A percentile compares a stretch with the other conserved stretches of the same genome.
phyloP scores from a whole-genome alignment of 768 basidiomycete species.

The Artomyces pyxidatus region DNA sequence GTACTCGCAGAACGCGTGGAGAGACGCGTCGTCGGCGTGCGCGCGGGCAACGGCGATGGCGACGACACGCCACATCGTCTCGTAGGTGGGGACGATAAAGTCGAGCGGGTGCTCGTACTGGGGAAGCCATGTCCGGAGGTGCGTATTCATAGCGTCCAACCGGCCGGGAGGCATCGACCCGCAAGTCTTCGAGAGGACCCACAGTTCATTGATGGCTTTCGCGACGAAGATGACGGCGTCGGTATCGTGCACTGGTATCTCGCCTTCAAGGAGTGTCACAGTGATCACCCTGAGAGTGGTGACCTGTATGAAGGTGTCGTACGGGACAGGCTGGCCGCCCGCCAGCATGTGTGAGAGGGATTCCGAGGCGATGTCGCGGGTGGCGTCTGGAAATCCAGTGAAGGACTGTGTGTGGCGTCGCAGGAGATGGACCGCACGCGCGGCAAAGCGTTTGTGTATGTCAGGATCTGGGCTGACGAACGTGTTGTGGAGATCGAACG shows the following conservation, averaged over 20 bases:
- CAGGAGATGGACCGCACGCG: conserved; percentile 24
- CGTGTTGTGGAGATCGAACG: conserved; percentile 33
- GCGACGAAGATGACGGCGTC: conserved; percentile 23
- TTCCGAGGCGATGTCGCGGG: background rate
- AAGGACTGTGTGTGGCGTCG: conserved; percentile 9
- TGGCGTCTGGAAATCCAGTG: background rate
- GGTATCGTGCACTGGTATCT: conserved; percentile 7
- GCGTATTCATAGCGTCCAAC: conserved; percentile 27
- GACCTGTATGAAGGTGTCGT: background rate
- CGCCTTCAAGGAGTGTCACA: background rate
- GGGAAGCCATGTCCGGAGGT: conserved; percentile 35
- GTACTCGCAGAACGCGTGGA: conserved; percentile 29
- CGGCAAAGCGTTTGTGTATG: conserved; percentile 30
- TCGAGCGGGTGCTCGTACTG: conserved; percentile 36
- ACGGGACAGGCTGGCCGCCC: background rate
- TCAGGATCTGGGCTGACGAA: conserved; percentile 36
- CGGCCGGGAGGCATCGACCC: conserved; percentile 23
- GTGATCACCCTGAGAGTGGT: background rate
- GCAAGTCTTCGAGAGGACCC: conserved; percentile 36
- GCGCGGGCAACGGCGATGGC: conserved; percentile 35
- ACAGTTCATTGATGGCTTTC: conserved; percentile 35
- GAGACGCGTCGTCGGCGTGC: conserved; percentile 21
- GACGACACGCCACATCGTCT: conserved; percentile 55
- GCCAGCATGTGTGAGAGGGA: background rate
- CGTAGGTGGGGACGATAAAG: conserved; percentile 50